Evolutionary conservation across 2,329 filamentous ascomycete genomes (phyloP).

Genomic region (Trichophyton schoenleinii): DNA sequence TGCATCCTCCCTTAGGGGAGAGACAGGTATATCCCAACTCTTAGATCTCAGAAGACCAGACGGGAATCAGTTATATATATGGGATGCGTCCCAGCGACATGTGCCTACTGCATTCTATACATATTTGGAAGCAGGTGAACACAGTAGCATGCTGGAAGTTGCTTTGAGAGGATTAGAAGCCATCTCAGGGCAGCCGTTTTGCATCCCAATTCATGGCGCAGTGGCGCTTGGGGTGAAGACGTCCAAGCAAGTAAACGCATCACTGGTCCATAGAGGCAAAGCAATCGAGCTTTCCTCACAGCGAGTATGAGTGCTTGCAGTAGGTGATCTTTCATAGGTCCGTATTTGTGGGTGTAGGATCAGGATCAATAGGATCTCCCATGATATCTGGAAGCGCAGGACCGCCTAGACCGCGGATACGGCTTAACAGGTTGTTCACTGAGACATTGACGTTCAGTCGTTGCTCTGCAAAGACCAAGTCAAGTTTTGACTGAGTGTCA

Average conservation of each 20-base stretch:
- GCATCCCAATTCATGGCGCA: background rate
- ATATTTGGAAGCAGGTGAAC: background rate
- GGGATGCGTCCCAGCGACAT: background rate
- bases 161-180: background rate
- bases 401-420: constrained; percentile 16
- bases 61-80: background rate
- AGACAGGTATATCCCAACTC: background rate
- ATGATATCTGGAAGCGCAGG: background rate
- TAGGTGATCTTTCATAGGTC: background rate
- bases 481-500: constrained; percentile 25
- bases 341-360: background rate
- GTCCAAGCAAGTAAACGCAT: background rate
- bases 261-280: background rate
- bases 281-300: background rate
- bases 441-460: constrained; percentile 22
- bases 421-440: constrained; percentile 24
- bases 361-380: background rate
- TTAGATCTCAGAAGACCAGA: background rate
- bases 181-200: background rate
- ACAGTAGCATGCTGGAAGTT: background rate
- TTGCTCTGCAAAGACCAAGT: constrained; percentile 27
- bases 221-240: background rate
- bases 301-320: background rate
- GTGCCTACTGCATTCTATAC: background rate
- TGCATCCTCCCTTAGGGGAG: too few relatives aligned